A percentile compares a stretch with the other conserved stretches of the same genome.
Evolutionary conservation across 2,329 filamentous ascomycete species (phyloP).

Genomic region (Huntiella abstrusa): DNA sequence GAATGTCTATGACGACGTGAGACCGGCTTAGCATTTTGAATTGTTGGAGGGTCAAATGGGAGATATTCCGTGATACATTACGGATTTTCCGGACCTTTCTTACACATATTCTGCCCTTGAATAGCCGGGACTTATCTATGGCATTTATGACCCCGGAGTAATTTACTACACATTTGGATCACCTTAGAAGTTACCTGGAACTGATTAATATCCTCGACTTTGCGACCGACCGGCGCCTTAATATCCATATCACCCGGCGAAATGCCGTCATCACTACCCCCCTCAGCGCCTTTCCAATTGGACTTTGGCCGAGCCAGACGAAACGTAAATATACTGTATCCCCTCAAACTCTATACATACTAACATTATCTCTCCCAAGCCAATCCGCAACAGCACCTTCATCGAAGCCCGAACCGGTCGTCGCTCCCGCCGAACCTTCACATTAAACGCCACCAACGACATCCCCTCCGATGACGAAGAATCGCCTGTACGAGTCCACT

Average conservation of each 20-base stretch:
- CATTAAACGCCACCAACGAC: slow-evolving; percentile 28
- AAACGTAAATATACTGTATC: background rate
- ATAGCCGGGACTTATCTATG: too few relatives aligned
- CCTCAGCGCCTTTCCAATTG: background rate
- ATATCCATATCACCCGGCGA: background rate
- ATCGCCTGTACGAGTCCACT: slow-evolving; percentile 18
- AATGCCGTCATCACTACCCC: slow-evolving; percentile 5
- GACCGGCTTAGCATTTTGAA: too few relatives aligned
- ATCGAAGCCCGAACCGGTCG: slow-evolving; percentile 76
- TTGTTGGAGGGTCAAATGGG: too few relatives aligned
- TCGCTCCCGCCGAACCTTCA: slow-evolving; percentile 62
- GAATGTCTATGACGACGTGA: background rate
- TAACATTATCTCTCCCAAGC: slow-evolving; percentile 22
- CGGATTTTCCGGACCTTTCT: too few relatives aligned
- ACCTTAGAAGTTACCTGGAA: too few relatives aligned
- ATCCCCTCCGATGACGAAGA: slow-evolving; percentile 16
- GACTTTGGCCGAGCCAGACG: background rate
- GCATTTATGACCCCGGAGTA: too few relatives aligned
- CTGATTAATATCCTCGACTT: too few relatives aligned
- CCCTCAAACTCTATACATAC: background rate
- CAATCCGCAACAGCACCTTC: slow-evolving; percentile 71
- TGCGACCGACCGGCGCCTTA: too few relatives aligned
- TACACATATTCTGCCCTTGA: too few relatives aligned
- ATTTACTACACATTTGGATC: too few relatives aligned
- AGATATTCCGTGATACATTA: too few relatives aligned